These are phyloP conservation scores for Punctularia strigosozonata DNA, from an alignment of 768 basidiomycete species.

Conservation along the genomic window DNA sequence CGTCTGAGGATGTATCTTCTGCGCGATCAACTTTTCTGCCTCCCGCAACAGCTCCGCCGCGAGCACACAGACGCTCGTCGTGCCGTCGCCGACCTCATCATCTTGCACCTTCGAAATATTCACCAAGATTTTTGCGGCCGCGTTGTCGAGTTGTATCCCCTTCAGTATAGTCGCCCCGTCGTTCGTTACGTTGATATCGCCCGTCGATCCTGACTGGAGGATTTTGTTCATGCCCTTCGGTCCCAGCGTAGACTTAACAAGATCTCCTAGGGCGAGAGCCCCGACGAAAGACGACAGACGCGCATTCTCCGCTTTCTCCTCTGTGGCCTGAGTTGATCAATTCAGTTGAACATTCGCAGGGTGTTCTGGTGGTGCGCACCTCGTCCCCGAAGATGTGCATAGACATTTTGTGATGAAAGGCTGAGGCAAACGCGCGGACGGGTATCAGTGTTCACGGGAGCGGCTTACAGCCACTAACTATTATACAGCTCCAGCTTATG, in stretches of 20 bases:
- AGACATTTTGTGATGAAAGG: slow-evolving; percentile 36
- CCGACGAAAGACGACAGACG: slow-evolving; percentile 97
- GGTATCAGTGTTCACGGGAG: too few relatives aligned
- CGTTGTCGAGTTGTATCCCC: slow-evolving; percentile 94
- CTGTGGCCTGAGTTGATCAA: slow-evolving; percentile 46
- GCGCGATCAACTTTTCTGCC: slow-evolving; percentile 86
- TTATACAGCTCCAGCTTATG: too few relatives aligned
- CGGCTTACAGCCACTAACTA: too few relatives aligned
- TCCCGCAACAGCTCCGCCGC: slow-evolving; percentile 87
- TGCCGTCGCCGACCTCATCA: slow-evolving; percentile 97
- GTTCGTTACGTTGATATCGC: slow-evolving; percentile 95
- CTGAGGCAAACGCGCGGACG: too few relatives aligned
- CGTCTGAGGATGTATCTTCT: slow-evolving; percentile 95
- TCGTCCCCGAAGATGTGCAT: slow-evolving; percentile 64
- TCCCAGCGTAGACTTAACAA: slow-evolving; percentile 96
- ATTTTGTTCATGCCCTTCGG: slow-evolving; percentile 99
- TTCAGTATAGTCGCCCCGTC: slow-evolving; percentile 98
- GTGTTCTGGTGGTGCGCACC: slow-evolving; percentile 19
- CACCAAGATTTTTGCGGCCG: slow-evolving; percentile 97
- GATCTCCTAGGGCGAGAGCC: slow-evolving; percentile 91
- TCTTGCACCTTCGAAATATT: slow-evolving; percentile 99
- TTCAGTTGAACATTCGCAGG: slow-evolving; percentile 1
- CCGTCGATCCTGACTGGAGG: slow-evolving; percentile 79
- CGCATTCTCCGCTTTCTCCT: slow-evolving; percentile 97
- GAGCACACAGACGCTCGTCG: slow-evolving; percentile 83